Evolutionary conservation across 2,329 filamentous ascomycete genomes (phyloP), one percentile per base, ranked within the genome.

Genomic region (Hymenotorrendiella dingleyae): DNA sequence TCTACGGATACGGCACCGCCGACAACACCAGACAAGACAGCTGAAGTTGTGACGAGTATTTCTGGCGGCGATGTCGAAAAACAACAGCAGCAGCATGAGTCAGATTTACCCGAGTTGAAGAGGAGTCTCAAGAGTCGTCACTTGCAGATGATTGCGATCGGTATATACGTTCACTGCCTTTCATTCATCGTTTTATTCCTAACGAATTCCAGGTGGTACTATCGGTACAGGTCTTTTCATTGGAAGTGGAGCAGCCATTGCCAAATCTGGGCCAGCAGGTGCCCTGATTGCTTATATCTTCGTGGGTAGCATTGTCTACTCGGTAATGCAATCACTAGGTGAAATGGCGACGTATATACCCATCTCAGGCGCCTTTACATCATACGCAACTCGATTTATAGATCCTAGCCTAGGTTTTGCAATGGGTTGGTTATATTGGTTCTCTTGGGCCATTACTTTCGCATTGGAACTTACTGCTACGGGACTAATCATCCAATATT

Each of bases 391-490:
- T 28, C 82, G 86, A 14, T 87, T 91, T 55, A 73, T 88, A 45
- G 80, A 86, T 56, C 80, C 78, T 9, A 80, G 80, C 43, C 68
- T 88, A 36, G 84, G 83, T 6, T 89, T 89, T 55, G 74, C 84
- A 16, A 84, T 89, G 73, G 85, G 86, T 16, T 90, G 84, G 84
- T 80, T 86, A 46, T 90, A 90, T 64, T 90, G 82, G 81, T 88
- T 88, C 58, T 81, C 75, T 27, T 90, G 82, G 82, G 72, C 79
- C 14, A 78, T 83, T 44, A 87, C 84, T 0, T 85, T 78, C 53
- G 82, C 83, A 0, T 73, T 88, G 7, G 84, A 90, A 58, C 69
- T 89, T 28, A 84, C 79, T 0, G 82, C 82, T 0, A 79, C 82
- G 1, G 84, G 82, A 4, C 67, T 88, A 36, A 84, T 89, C 43